Base-by-base conservation (phyloP, 805 yeast species). In the Candida insectalens region DNA sequence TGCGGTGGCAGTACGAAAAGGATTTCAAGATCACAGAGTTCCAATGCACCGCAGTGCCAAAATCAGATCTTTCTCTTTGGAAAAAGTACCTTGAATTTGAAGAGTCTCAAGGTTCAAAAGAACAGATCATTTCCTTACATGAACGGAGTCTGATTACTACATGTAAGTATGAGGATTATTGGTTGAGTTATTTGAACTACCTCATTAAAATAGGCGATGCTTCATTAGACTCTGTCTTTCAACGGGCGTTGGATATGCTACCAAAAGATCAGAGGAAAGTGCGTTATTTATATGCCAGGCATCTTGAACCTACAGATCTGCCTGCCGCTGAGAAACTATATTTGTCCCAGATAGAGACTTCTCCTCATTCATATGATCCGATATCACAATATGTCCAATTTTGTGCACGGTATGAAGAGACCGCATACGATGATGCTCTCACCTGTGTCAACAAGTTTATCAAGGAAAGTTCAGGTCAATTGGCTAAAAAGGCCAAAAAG, bases 121-220 rank as follows among this genome's bases (percentile, higher is more conserved):
- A 53, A 4, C 53, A 64, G 16, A 60, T 71, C 1, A 52, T 55
- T 6, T 57, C 67, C 6, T 47, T 83, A 1, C 88, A 79, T 53
- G 89, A 83, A 50, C 64, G 96, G 36, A 73, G 84, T 13, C 57
- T 89, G 8, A 60, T 83, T 1, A 83, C 94, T 0, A 69, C 77
- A 34, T 81, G 87, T 27, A 56, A 57, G 15, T 60, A 67, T 30
- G 74, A 72, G 21, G 60, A 60, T 12, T 50, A 84, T 14, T 89
- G 97, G 97, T 47, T 74, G 13, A 67, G 67, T 35, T 88, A 81
- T 49, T 38, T 73, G 6, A 56, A 69, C 3, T 85, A 77, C 68
- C 46, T 73, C 18, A 54, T 68, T 16, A 45, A 44, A 2, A 41
- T 44, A 39, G 34, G 45, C 3, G 43, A 48, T 3, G 47, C n/a